Percentiles rank a stretch among this genome's conserved stretches.
These are phyloP conservation scores for Opeltia flavorubescens DNA, from an alignment of 495 filamentous ascomycete genomes.

Conservation along the genomic window DNA sequence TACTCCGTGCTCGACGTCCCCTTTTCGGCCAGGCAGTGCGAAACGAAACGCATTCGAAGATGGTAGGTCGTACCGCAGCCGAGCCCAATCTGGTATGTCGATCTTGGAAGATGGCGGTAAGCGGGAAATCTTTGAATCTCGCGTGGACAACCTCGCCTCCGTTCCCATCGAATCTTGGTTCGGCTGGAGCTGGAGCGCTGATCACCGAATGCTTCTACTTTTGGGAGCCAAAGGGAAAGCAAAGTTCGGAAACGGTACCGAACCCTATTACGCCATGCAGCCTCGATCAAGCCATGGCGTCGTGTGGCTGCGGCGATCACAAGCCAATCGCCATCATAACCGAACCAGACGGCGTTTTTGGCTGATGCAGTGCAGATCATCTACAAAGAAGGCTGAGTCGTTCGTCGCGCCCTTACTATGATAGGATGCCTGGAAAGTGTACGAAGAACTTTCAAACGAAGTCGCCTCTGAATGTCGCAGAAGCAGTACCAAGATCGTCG, in stretches of 20 bases:
- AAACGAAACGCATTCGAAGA: too few species aligned
- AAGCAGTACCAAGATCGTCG: background rate
- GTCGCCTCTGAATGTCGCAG: background rate
- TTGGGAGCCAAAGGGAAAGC: background rate
- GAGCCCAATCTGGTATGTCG: too few species aligned
- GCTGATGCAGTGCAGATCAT: background rate
- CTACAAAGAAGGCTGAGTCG: background rate
- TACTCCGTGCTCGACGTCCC: too few species aligned
- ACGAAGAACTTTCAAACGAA: background rate
- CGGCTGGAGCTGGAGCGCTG: background rate
- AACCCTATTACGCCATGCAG: background rate
- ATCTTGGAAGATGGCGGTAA: too few species aligned
- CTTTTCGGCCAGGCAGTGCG: too few species aligned
- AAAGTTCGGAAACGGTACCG: constrained; percentile 1
- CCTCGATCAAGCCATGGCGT: background rate
- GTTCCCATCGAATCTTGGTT: background rate
- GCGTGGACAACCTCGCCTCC: too few species aligned
- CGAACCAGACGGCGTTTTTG: background rate
- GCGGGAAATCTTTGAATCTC: too few species aligned
- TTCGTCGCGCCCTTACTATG: background rate
- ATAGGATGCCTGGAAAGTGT: background rate
- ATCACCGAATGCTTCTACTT: background rate
- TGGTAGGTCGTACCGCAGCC: too few species aligned
- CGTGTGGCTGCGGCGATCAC: background rate
- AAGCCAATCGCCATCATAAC: constrained; percentile 1